Evolutionary conservation across 2,329 filamentous ascomycete genomes (phyloP).

Genomic region (Aureobasidium namibiae): DNA sequence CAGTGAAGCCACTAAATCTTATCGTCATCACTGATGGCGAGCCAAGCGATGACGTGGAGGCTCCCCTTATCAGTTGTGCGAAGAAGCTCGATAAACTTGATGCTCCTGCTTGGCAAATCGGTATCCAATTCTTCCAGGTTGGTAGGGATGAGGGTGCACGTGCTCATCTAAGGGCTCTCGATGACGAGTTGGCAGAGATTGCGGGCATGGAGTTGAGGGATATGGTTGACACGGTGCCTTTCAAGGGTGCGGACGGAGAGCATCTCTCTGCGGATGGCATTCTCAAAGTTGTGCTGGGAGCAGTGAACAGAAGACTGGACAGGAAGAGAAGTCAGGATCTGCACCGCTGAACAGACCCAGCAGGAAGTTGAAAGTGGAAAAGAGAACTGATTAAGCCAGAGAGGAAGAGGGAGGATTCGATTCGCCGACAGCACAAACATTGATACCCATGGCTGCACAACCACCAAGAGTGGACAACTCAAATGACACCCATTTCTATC

Average conservation of each 20-base stretch:
- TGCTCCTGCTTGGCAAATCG: conserved; percentile 73
- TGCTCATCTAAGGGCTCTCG: conserved; percentile 59
- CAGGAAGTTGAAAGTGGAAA: not conserved
- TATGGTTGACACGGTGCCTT: conserved; percentile 87
- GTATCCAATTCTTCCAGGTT: conserved; percentile 94
- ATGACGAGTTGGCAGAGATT: conserved; percentile 58
- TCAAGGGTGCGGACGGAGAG: conserved; percentile 45
- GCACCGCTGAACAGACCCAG: conserved; percentile 14
- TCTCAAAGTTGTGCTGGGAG: conserved; percentile 73
- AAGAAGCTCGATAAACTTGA: conserved; percentile 60
- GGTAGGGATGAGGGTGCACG: conserved; percentile 62
- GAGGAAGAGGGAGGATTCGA: not conserved
- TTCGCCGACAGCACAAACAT: not conserved
- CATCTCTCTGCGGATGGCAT: conserved; percentile 61
- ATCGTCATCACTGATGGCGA: conserved; percentile 89
- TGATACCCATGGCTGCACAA: not conserved
- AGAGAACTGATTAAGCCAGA: not conserved
- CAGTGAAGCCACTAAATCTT: conserved; percentile 73
- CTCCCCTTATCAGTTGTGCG: conserved; percentile 58
- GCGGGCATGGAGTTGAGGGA: conserved; percentile 58
- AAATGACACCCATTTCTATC: no score
- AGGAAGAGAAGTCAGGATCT: conserved; percentile 31
- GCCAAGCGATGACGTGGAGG: conserved; percentile 70
- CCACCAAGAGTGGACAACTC: not conserved
- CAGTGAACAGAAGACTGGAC: conserved; percentile 61